A percentile compares a stretch with the other conserved stretches of the same genome.
phyloP scores from a whole-genome alignment of 2,329 filamentous ascomycete genomes.

The Diplodia scrobiculata region DNA sequence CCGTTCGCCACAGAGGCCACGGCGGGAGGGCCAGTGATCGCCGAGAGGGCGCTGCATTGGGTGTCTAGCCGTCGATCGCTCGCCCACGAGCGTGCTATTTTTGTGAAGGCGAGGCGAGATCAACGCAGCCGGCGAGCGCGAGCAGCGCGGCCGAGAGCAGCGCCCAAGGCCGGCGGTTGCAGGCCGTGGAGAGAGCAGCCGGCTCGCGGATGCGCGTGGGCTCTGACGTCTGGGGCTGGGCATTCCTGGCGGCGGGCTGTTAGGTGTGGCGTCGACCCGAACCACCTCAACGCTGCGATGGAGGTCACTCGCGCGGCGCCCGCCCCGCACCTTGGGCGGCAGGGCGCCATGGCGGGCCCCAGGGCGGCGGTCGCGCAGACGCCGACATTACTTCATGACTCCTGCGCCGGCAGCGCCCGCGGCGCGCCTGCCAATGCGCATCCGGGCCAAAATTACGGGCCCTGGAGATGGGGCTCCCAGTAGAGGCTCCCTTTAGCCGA shows the following conservation, averaged over 20 bases:
- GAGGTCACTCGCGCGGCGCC: not conserved
- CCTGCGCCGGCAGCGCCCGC: conserved; percentile 16
- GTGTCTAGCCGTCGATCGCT: conserved; percentile 23
- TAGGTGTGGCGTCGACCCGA: conserved; percentile 15
- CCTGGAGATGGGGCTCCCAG: conserved; percentile 14
- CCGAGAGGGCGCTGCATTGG: conserved; percentile 15
- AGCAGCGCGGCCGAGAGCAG: conserved; percentile 16
- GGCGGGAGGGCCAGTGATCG: conserved; percentile 9
- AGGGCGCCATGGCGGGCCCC: not conserved
- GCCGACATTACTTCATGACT: conserved; percentile 18
- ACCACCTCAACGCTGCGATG: not conserved
- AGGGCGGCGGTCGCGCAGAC: not conserved
- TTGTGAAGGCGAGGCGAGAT: conserved; percentile 16
- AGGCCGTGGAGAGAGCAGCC: too few relatives aligned
- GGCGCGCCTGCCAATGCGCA: not conserved
- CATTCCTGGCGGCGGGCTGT: conserved; percentile 16
- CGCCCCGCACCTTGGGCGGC: not conserved
- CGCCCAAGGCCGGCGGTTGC: not conserved
- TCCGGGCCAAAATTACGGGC: conserved; percentile 7
- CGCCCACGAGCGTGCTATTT: conserved; percentile 14
- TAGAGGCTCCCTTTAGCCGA: conserved; percentile 13
- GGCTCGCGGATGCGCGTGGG: not conserved
- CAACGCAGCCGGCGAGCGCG: not conserved
- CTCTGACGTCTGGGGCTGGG: conserved; percentile 19
- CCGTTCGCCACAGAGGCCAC: conserved; percentile 18